Conservation (phyloP, 1,284 basidiomycete species). For the Leucoagaricus sp. region DNA sequence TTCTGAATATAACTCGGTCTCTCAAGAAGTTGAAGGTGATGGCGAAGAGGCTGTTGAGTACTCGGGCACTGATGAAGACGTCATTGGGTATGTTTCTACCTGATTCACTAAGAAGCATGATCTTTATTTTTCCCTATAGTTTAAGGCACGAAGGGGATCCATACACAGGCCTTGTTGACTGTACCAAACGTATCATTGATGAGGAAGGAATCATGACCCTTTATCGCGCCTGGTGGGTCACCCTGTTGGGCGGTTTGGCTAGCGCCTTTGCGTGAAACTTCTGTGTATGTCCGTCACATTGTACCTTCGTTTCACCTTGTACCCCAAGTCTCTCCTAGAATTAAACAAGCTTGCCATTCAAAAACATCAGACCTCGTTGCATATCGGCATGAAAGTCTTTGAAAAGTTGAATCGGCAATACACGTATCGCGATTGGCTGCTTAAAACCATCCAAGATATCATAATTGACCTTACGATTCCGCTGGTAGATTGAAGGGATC, state of each 20-base stretch:
- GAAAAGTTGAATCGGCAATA: too few species aligned
- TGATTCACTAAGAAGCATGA: neutral
- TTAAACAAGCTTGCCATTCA: neutral
- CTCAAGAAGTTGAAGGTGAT: slow-evolving; percentile 72
- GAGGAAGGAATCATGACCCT: slow-evolving; percentile 82
- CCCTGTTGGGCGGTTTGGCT: slow-evolving; percentile 63
- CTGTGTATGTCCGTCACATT: neutral
- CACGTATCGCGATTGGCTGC: too few species aligned
- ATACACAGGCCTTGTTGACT: slow-evolving; percentile 80
- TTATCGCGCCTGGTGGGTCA: slow-evolving; percentile 89
- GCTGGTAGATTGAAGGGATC: too few species aligned
- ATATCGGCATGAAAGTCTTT: too few species aligned
- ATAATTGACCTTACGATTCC: too few species aligned
- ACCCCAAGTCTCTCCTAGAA: slow-evolving; percentile 2
- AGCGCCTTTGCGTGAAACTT: slow-evolving; percentile 54
- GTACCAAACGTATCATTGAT: slow-evolving; percentile 75
- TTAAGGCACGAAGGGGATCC: slow-evolving; percentile 84
- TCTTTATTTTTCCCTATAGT: slow-evolving; percentile 33
- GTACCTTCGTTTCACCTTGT: slow-evolving; percentile 9
- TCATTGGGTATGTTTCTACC: slow-evolving; percentile 68
- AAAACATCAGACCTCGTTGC: neutral
- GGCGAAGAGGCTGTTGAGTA: slow-evolving; percentile 67
- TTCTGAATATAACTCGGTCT: slow-evolving; percentile 68
- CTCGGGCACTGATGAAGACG: slow-evolving; percentile 80
- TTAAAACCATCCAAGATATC: too few species aligned